Evolutionary conservation across 805 yeast genomes (phyloP).

Genomic region (Zygosaccharomyces bisporus): DNA sequence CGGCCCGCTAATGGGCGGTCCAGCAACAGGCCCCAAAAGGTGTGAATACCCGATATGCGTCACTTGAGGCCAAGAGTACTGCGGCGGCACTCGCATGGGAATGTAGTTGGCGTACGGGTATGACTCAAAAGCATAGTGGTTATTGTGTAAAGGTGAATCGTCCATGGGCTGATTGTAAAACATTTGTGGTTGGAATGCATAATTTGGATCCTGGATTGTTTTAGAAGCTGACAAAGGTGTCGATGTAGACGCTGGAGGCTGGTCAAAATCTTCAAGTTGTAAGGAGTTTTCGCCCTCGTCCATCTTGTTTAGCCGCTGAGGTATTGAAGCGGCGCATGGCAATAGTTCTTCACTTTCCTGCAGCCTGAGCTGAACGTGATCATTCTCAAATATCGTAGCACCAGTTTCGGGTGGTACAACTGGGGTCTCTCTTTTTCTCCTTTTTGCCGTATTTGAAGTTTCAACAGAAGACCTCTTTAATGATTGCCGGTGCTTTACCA

Average conservation of each 20-base stretch:
- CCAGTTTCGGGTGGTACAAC: slow-evolving; percentile 1
- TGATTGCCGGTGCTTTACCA: slow-evolving; percentile 1
- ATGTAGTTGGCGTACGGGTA: background rate
- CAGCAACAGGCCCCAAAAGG: slow-evolving; percentile 2
- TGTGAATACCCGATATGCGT: background rate
- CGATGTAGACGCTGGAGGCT: slow-evolving; percentile 34
- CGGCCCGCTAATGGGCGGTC: too few relatives aligned
- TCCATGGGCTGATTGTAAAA: background rate
- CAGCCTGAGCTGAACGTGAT: slow-evolving; percentile 13
- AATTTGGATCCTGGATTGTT: background rate
- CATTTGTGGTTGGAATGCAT: background rate
- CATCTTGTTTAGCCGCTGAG: slow-evolving; percentile 16
- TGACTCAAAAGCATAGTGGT: background rate
- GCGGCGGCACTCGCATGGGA: slow-evolving; percentile 1
- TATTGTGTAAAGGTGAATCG: slow-evolving; percentile 10
- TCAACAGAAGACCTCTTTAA: background rate
- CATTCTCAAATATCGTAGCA: slow-evolving; percentile 13
- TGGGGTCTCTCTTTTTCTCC: slow-evolving; percentile 5
- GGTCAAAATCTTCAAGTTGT: slow-evolving; percentile 28
- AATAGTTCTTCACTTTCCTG: slow-evolving; percentile 2
- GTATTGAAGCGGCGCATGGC: slow-evolving; percentile 2
- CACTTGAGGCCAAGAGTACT: background rate
- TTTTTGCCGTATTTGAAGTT: slow-evolving; percentile 6
- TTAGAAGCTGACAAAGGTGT: slow-evolving; percentile 20
- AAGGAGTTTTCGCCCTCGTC: slow-evolving; percentile 21